Conservation (phyloP, 2,329 filamentous ascomycete species). For the Penicillium sclerotiorum region DNA sequence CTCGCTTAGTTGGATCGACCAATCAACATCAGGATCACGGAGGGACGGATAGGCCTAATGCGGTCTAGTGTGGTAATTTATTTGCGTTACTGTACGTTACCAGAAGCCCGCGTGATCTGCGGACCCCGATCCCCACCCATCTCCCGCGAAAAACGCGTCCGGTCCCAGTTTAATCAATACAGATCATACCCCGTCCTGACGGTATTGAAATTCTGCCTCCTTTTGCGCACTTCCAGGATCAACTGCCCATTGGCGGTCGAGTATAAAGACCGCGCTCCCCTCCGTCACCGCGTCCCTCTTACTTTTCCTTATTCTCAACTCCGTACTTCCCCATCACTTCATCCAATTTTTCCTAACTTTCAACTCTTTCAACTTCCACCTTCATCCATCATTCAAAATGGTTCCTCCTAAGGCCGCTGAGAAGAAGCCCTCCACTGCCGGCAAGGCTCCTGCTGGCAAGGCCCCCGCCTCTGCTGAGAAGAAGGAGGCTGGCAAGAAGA, state of each 20-base stretch:
- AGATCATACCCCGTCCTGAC: constrained; percentile 47
- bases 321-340: constrained; percentile 34
- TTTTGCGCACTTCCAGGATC: constrained; percentile 45
- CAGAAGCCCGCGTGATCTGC: constrained; percentile 20
- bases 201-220: constrained; percentile 51
- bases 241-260: constrained; percentile 43
- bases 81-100: constrained; percentile 23
- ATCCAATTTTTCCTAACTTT: constrained; percentile 37
- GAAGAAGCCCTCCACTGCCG: constrained; percentile 93
- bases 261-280: constrained; percentile 51
- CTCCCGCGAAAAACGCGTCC: constrained; percentile 24
- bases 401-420: constrained; percentile 88
- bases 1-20: constrained; percentile 45
- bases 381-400: constrained; percentile 66
- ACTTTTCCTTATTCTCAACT: constrained; percentile 39
- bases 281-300: constrained; percentile 43
- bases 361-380: constrained; percentile 40
- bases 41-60: constrained; percentile 25
- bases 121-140: constrained; percentile 6
- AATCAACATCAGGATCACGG: constrained; percentile 44
- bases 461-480: constrained; percentile 89
- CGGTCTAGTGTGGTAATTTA: constrained; percentile 32
- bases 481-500: constrained; percentile 99
- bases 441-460: constrained; percentile 83
- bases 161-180: constrained; percentile 44